Percentiles rank a stretch among this genome's conserved stretches.
Conservation (phyloP, 768 basidiomycete genomes). For the Podaxis sp. region DNA sequence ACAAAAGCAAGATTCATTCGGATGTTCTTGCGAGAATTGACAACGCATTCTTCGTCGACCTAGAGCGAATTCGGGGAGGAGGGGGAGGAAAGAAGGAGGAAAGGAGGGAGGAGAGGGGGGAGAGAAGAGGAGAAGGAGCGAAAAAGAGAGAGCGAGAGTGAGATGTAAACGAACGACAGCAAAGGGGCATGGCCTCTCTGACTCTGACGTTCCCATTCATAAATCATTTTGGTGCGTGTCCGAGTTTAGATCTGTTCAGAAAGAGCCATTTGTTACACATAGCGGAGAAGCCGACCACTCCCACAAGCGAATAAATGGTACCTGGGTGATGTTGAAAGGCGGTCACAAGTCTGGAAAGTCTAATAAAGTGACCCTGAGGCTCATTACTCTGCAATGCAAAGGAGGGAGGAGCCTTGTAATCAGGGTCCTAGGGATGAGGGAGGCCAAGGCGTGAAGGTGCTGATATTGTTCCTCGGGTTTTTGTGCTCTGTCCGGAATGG, state of each 20-base stretch:
- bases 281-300: slow-evolving; percentile 10
- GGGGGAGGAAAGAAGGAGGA: neutral
- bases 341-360: slow-evolving; percentile 14
- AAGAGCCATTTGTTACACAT: slow-evolving; percentile 9
- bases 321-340: slow-evolving; percentile 11
- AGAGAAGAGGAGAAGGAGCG: slow-evolving; percentile 1
- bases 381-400: slow-evolving; percentile 9
- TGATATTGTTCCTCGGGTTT: neutral
- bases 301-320: slow-evolving; percentile 13
- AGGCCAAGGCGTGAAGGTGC: neutral
- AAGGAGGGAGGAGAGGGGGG: neutral
- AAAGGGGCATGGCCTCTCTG: slow-evolving; percentile 14
- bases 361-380: slow-evolving; percentile 11
- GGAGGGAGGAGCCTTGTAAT: slow-evolving; percentile 9
- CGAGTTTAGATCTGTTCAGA: slow-evolving; percentile 11
- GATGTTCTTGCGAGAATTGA: slow-evolving; percentile 11
- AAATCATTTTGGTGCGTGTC: slow-evolving; percentile 13
- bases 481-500: neutral
- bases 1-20: slow-evolving; percentile 11
- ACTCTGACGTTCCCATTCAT: slow-evolving; percentile 14
- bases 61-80: neutral
- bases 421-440: slow-evolving; percentile 5
- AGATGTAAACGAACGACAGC: slow-evolving; percentile 13
- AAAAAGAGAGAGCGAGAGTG: slow-evolving; percentile 3
- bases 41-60: slow-evolving; percentile 7